Evolutionary conservation across 1,139 yeast species (phyloP).

Genomic region (Pichia sp.): DNA sequence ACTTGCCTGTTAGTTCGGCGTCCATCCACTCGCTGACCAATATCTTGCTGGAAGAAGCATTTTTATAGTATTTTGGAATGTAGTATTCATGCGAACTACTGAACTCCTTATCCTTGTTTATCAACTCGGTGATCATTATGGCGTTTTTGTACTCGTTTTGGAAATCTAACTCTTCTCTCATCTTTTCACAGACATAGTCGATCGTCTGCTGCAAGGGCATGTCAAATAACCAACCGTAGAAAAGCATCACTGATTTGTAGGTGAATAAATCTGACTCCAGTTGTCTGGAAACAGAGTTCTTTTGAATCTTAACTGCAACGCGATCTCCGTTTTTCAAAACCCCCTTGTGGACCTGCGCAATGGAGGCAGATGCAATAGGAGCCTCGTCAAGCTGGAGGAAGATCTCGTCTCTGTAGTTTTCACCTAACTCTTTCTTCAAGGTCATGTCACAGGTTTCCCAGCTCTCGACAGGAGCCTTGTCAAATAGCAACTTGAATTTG

Average conservation of each 20-base stretch:
- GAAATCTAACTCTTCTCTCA: constrained; percentile 61
- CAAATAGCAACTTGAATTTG: constrained; percentile 55
- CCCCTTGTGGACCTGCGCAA: constrained; percentile 70
- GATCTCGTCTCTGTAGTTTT: constrained; percentile 40
- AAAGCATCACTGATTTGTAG: constrained; percentile 47
- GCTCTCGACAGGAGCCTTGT: constrained; percentile 63
- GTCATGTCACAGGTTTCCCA: constrained; percentile 52
- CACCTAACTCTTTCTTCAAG: constrained; percentile 45
- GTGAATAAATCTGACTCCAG: constrained; percentile 55
- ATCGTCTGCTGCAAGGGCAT: constrained; percentile 60
- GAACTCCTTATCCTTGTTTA: constrained; percentile 36
- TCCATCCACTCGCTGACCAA: constrained; percentile 74
- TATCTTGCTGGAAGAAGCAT: constrained; percentile 46
- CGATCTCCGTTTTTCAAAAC: constrained; percentile 44
- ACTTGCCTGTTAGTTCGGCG: constrained; percentile 53
- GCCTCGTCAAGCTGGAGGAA: constrained; percentile 46
- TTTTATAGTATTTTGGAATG: constrained; percentile 51
- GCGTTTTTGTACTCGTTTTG: constrained; percentile 53
- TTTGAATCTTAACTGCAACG: constrained; percentile 71
- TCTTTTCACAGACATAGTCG: constrained; percentile 52
- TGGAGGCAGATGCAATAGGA: constrained; percentile 68
- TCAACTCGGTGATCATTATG: constrained; percentile 31
- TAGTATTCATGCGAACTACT: constrained; percentile 34
- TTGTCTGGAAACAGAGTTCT: constrained; percentile 54
- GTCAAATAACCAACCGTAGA: constrained; percentile 58